Evolutionary conservation across 1,139 yeast genomes (phyloP).

Genomic region (Barnettozyma hawaiiensis): DNA sequence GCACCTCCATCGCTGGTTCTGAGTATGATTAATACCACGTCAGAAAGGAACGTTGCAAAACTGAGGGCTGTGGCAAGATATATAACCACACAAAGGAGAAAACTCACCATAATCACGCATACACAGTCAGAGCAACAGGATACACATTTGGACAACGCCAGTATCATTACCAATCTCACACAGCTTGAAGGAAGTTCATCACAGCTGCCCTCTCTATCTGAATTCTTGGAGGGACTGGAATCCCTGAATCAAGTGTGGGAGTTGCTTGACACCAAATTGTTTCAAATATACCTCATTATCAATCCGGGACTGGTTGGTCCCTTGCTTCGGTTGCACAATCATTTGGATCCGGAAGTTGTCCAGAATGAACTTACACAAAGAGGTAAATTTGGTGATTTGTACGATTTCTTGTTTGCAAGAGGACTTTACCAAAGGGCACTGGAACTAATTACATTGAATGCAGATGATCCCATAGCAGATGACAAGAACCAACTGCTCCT

Average conservation of each 20-base stretch:
- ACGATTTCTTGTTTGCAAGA: slow-evolving; percentile 72
- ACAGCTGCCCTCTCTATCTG: not conserved
- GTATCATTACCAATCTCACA: not conserved
- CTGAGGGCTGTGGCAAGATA: not conserved
- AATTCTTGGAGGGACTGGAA: slow-evolving; percentile 18
- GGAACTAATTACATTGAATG: slow-evolving; percentile 40
- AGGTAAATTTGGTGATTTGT: slow-evolving; percentile 57
- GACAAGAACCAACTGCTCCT: slow-evolving; percentile 26
- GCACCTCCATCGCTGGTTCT: slow-evolving; percentile 43
- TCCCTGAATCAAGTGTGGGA: slow-evolving; percentile 35
- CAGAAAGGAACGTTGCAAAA: not conserved
- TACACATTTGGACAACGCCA: slow-evolving; percentile 12
- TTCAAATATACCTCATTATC: slow-evolving; percentile 62
- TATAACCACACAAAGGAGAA: not conserved
- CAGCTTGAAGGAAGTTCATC: not conserved
- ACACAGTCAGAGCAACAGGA: not conserved
- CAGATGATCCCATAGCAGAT: slow-evolving; percentile 12
- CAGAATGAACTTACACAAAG: slow-evolving; percentile 47
- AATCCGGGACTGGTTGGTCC: slow-evolving; percentile 79
- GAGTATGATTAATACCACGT: not conserved
- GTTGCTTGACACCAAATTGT: slow-evolving; percentile 73
- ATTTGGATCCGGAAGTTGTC: slow-evolving; percentile 64
- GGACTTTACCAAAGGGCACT: slow-evolving; percentile 64
- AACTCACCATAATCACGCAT: not conserved
- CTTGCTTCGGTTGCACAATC: slow-evolving; percentile 66